phyloP scores from a whole-genome alignment of 2,329 filamentous ascomycete genomes.

The Verticillium dahliae region DNA sequence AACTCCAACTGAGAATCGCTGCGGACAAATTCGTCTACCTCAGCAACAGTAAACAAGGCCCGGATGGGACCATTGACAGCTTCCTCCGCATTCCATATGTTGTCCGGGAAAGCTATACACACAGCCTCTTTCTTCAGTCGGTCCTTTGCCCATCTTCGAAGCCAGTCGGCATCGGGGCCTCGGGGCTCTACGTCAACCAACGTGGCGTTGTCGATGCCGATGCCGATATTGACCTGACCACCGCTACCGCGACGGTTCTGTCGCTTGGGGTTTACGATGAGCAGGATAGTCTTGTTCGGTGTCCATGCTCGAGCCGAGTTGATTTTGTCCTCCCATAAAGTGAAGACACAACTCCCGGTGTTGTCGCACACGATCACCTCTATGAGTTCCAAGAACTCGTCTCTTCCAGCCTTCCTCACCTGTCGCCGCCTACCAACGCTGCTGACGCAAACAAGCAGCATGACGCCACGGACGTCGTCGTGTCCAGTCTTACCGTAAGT shows the following conservation, averaged over 20 bases:
- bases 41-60: slow-evolving; percentile 32
- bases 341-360: slow-evolving; percentile 45
- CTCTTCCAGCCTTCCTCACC: slow-evolving; percentile 38
- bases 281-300: slow-evolving; percentile 40
- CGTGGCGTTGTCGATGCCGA: slow-evolving; percentile 29
- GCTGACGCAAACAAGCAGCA: slow-evolving; percentile 51
- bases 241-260: slow-evolving; percentile 1
- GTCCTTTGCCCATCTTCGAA: slow-evolving; percentile 39
- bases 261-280: slow-evolving; percentile 37
- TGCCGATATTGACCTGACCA: not conserved
- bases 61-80: slow-evolving; percentile 23
- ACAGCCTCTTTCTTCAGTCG: slow-evolving; percentile 42
- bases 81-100: slow-evolving; percentile 27
- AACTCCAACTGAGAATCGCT: slow-evolving; percentile 22
- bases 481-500: slow-evolving; percentile 47
- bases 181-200: slow-evolving; percentile 51
- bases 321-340: slow-evolving; percentile 46
- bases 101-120: slow-evolving; percentile 38
- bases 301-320: slow-evolving; percentile 34
- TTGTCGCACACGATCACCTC: slow-evolving; percentile 52
- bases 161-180: slow-evolving; percentile 45
- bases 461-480: slow-evolving; percentile 38
- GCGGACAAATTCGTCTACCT: slow-evolving; percentile 34
- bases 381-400: slow-evolving; percentile 35
- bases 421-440: slow-evolving; percentile 45